Evolutionary conservation across 306 rosid species (phyloP).

Genomic region (Cicer chorassanicum): DNA sequence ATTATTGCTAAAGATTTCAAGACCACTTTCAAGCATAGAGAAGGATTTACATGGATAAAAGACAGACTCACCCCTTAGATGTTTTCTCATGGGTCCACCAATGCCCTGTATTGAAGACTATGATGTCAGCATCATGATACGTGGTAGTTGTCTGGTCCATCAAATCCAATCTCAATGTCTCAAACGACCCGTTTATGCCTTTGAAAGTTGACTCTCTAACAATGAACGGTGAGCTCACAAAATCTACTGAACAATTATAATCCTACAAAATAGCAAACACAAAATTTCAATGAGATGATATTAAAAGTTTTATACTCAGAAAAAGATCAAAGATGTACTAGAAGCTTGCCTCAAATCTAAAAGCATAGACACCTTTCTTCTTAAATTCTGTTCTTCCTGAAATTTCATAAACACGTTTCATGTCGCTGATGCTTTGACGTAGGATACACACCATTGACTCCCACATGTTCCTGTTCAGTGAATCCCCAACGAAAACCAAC

Average conservation of each 20-base stretch:
- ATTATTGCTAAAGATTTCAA: slow-evolving; percentile 29
- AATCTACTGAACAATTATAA: slow-evolving; percentile 86
- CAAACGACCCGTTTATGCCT: slow-evolving; percentile 62
- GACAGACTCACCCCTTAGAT: slow-evolving; percentile 73
- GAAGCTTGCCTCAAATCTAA: slow-evolving; percentile 88
- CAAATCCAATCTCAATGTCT: slow-evolving; percentile 90
- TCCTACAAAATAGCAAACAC: slow-evolving; percentile 59
- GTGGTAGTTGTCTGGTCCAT: slow-evolving; percentile 76
- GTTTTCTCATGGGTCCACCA: slow-evolving; percentile 99
- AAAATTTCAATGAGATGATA: slow-evolving; percentile 31
- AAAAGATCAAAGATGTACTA: slow-evolving; percentile 11
- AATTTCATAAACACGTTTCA: slow-evolving; percentile 73
- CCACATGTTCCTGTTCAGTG: slow-evolving; percentile 97
- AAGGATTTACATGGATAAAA: slow-evolving; percentile 25
- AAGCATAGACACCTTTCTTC: slow-evolving; percentile 80
- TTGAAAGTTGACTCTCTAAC: slow-evolving; percentile 77
- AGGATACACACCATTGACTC: slow-evolving; percentile 89
- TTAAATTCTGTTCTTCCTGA: slow-evolving; percentile 83
- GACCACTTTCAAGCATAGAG: slow-evolving; percentile 25
- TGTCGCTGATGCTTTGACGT: slow-evolving; percentile 63
- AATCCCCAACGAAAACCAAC: slow-evolving; percentile 92
- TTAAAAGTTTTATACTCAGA: background rate
- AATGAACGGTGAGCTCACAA: slow-evolving; percentile 85
- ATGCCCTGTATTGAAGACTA: slow-evolving; percentile 93
- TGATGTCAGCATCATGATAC: slow-evolving; percentile 77